Conservation (phyloP, 2,329 filamentous ascomycete genomes). For the Raffaelea ambrosiae region DNA sequence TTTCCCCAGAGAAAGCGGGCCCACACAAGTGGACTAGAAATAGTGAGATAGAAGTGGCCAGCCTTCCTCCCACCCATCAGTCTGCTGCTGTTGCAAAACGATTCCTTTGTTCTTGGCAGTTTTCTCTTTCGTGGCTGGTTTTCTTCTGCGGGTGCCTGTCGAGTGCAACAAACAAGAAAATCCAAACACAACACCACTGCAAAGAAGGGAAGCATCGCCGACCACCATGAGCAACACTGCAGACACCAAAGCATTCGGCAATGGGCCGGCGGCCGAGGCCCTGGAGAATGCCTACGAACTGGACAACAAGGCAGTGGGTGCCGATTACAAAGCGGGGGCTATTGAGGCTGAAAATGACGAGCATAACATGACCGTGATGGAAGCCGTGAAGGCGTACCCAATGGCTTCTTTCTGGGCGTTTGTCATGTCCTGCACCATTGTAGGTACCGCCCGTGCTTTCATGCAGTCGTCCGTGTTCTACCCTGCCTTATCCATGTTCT, state of each 20-base stretch:
- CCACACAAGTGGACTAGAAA: too few species aligned
- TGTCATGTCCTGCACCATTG: conserved; percentile 29
- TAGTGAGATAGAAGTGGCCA: too few species aligned
- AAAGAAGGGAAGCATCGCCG: too few species aligned
- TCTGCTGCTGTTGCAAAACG: too few species aligned
- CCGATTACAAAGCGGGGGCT: conserved; percentile 41
- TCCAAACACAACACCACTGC: not conserved
- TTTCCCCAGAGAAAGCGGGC: too few species aligned
- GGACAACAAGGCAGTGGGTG: conserved; percentile 24
- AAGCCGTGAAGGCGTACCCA: conserved; percentile 24
- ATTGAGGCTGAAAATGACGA: conserved; percentile 45
- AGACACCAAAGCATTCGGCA: not conserved
- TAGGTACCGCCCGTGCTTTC: conserved; percentile 23
- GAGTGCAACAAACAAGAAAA: too few species aligned
- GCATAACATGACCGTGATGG: conserved; percentile 23
- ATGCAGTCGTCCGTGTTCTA: not conserved
- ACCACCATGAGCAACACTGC: not conserved
- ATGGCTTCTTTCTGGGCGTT: conserved; percentile 30
- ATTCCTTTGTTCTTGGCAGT: too few species aligned
- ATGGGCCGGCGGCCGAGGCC: not conserved
- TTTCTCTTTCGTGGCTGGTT: too few species aligned
- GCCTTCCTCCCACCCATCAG: too few species aligned
- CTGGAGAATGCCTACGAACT: conserved; percentile 4
- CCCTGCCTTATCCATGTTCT: not conserved
- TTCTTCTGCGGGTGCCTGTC: too few species aligned